These are phyloP conservation scores for Brassica incana DNA, from an alignment of 345 rosid genomes.

Conservation along the genomic window DNA sequence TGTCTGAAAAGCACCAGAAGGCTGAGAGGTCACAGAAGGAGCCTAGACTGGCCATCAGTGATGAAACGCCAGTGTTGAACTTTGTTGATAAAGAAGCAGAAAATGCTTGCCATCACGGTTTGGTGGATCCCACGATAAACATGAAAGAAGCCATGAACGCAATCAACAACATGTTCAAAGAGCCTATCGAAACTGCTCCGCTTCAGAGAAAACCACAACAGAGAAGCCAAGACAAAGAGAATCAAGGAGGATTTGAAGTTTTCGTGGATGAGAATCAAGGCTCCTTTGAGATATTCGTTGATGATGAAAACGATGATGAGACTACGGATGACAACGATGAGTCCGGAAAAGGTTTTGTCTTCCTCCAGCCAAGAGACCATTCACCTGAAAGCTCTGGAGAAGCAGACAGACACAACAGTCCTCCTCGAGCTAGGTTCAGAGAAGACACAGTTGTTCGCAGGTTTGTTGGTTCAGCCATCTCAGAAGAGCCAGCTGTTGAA, in stretches of 20 bases:
- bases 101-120: constrained; percentile 82
- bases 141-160: constrained; percentile 86
- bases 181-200: constrained; percentile 73
- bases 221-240: constrained; percentile 44
- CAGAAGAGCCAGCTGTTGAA: constrained; percentile 78
- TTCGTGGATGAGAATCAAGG: constrained; percentile 57
- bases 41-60: constrained; percentile 33
- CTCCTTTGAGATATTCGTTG: constrained; percentile 61
- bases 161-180: constrained; percentile 78
- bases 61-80: constrained; percentile 54
- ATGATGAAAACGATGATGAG: constrained; percentile 54
- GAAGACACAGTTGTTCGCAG: constrained; percentile 85
- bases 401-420: constrained; percentile 40
- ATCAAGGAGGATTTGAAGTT: constrained; percentile 42
- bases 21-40: constrained; percentile 37
- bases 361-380: constrained; percentile 60
- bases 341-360: constrained; percentile 53
- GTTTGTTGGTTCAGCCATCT: constrained; percentile 82
- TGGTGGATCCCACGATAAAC: constrained; percentile 85
- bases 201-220: constrained; percentile 47
- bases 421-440: constrained; percentile 52
- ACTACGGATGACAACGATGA: constrained; percentile 39
- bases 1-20: constrained; percentile 29
- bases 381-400: constrained; percentile 60
- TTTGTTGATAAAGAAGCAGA: constrained; percentile 76